phyloP scores from a whole-genome alignment of 2,329 filamentous ascomycete genomes.

The Ophiostoma quercus region DNA sequence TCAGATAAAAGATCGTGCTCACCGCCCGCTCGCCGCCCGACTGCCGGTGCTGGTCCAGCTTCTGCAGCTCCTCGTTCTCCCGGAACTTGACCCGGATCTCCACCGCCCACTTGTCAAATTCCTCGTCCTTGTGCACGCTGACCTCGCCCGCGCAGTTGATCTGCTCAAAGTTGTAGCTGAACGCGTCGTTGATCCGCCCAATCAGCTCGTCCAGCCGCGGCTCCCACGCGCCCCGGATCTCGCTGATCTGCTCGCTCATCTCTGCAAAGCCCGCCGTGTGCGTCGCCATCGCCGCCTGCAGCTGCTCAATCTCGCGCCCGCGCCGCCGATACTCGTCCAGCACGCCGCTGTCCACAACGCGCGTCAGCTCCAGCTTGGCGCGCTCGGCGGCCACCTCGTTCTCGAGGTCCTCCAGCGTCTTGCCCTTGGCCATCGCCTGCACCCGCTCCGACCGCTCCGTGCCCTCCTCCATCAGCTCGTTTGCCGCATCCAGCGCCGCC shows the following conservation, averaged over 20 bases:
- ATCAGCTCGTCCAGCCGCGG: constrained; percentile 74
- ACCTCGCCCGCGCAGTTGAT: constrained; percentile 95
- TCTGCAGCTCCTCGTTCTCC: constrained; percentile 74
- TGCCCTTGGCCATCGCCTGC: constrained; percentile 42
- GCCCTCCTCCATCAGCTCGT: constrained; percentile 30
- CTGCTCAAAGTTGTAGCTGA: constrained; percentile 86
- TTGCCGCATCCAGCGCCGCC: constrained; percentile 34
- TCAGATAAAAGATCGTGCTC: constrained; percentile 97
- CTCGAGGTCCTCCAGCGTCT: constrained; percentile 60
- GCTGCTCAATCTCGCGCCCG: constrained; percentile 60
- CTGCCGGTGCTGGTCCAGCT: constrained; percentile 86
- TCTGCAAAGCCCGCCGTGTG: constrained; percentile 51
- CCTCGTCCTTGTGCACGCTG: constrained; percentile 77
- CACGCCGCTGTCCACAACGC: constrained; percentile 68
- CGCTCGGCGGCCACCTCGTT: constrained; percentile 68
- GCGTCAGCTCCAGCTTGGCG: constrained; percentile 72
- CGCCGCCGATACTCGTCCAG: constrained; percentile 74
- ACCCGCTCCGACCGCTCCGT: constrained; percentile 41
- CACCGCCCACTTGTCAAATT: constrained; percentile 91
- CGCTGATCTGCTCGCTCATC: constrained; percentile 54
- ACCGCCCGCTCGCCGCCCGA: constrained; percentile 95
- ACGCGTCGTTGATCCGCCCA: constrained; percentile 78
- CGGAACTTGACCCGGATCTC: constrained; percentile 91
- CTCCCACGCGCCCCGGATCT: constrained; percentile 72
- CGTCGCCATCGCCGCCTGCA: constrained; percentile 53